phyloP scores from a whole-genome alignment of 208 protist genomes.

The Acanthamoeba sp. region DNA sequence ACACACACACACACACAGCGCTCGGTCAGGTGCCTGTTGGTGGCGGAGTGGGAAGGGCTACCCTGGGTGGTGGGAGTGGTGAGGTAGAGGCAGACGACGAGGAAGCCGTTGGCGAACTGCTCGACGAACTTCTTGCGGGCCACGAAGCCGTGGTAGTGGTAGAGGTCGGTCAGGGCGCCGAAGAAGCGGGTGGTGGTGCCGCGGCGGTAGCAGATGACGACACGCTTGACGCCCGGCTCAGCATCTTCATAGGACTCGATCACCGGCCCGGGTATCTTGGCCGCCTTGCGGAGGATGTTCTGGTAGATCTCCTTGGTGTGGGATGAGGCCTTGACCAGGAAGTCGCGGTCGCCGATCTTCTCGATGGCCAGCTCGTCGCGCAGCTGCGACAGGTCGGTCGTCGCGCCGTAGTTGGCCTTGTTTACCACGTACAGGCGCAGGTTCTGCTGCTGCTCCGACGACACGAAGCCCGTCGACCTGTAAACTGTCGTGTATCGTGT shows the following conservation, averaged over 20 bases:
- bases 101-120: slow-evolving; percentile 83
- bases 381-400: background rate
- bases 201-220: slow-evolving; percentile 70
- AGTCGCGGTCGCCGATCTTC: slow-evolving; percentile 75
- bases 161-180: slow-evolving; percentile 78
- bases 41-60: background rate
- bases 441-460: slow-evolving; percentile 38
- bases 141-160: slow-evolving; percentile 82
- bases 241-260: slow-evolving; percentile 43
- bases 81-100: slow-evolving; percentile 80
- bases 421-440: slow-evolving; percentile 72
- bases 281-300: slow-evolving; percentile 88
- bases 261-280: slow-evolving; percentile 73
- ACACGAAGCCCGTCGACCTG: slow-evolving; percentile 40
- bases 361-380: slow-evolving; percentile 72
- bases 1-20: too few species aligned
- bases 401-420: background rate
- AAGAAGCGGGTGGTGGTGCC: slow-evolving; percentile 77
- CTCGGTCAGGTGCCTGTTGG: too few species aligned
- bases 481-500: slow-evolving; percentile 8
- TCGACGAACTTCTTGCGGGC: slow-evolving; percentile 82
- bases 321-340: slow-evolving; percentile 85
- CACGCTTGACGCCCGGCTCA: background rate
- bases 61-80: background rate
- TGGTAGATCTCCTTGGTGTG: slow-evolving; percentile 87